Percentiles rank a stretch among this genome's conserved stretches.
These are phyloP conservation scores for Cytospora schulzeri DNA, from an alignment of 2,329 filamentous ascomycete genomes.

Conservation along the genomic window DNA sequence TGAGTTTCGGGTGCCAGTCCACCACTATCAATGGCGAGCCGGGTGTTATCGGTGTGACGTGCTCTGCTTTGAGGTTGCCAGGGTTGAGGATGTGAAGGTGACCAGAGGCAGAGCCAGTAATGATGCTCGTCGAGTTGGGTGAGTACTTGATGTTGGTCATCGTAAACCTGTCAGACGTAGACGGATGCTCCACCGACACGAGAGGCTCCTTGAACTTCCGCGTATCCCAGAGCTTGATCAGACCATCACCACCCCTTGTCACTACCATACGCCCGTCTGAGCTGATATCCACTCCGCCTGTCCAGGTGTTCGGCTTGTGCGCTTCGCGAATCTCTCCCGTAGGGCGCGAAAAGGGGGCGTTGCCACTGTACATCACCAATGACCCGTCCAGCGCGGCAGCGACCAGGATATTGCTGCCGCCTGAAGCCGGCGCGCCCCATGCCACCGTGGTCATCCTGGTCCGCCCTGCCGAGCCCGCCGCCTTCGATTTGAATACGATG, in stretches of 20 bases:
- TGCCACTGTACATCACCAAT: conserved; percentile 87
- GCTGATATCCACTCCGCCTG: conserved; percentile 87
- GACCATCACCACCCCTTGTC: conserved; percentile 85
- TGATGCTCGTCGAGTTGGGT: conserved; percentile 78
- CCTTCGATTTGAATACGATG: conserved; percentile 91
- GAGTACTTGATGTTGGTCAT: conserved; percentile 90
- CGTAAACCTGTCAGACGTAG: conserved; percentile 80
- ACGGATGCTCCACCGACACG: conserved; percentile 74
- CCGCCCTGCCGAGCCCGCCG: conserved; percentile 83
- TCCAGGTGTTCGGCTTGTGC: conserved; percentile 84
- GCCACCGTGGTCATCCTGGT: conserved; percentile 91
- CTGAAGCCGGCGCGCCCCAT: conserved; percentile 78
- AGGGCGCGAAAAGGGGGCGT: conserved; percentile 82
- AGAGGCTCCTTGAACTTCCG: conserved; percentile 92
- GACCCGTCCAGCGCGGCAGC: conserved; percentile 86
- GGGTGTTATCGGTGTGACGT: conserved; percentile 86
- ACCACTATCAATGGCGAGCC: conserved; percentile 81
- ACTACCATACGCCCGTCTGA: conserved; percentile 87
- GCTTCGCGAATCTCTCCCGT: conserved; percentile 82
- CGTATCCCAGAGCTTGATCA: conserved; percentile 96
- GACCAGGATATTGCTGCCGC: conserved; percentile 77
- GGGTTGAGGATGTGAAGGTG: conserved; percentile 92
- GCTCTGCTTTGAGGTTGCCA: conserved; percentile 81
- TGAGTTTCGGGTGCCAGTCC: conserved; percentile 90
- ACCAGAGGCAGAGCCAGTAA: conserved; percentile 85